Conservation (phyloP, 352 stramenopile species). For the Phytophthora pluvialis region DNA sequence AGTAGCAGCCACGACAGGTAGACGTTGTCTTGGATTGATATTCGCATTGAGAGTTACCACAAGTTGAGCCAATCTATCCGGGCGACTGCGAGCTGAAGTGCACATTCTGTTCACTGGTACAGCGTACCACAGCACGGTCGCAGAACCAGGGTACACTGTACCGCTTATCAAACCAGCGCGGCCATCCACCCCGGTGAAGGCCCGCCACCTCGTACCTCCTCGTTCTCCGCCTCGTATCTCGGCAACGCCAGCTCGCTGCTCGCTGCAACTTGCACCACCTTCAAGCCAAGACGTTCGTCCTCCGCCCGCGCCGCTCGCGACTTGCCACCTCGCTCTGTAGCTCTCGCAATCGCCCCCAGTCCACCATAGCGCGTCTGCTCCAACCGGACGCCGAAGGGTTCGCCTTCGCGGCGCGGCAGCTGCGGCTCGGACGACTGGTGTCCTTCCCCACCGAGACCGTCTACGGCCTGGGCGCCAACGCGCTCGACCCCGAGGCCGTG, state of each 20-base stretch:
- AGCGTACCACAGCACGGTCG: too few species aligned
- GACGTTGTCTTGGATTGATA: too few species aligned
- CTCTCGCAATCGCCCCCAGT: conserved; percentile 6
- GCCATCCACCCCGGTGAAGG: too few species aligned
- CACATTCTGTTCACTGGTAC: too few species aligned
- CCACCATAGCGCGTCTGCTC: conserved; percentile 56
- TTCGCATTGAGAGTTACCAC: too few species aligned
- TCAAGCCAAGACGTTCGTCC: conserved; percentile 21
- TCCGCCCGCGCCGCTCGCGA: conserved; percentile 16
- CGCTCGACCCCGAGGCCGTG: conserved; percentile 93
- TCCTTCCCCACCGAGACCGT: conserved; percentile 99
- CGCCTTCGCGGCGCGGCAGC: conserved; percentile 57
- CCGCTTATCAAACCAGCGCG: too few species aligned
- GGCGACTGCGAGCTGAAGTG: too few species aligned
- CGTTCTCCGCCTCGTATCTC: conserved; percentile 12
- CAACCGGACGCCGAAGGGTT: conserved; percentile 54
- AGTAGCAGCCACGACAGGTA: too few species aligned
- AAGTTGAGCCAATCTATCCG: too few species aligned
- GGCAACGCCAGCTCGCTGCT: background rate
- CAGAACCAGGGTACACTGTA: too few species aligned
- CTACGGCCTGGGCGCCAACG: conserved; percentile 98
- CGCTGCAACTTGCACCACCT: conserved; percentile 14
- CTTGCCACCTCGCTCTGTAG: conserved; percentile 19
- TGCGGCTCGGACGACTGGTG: conserved; percentile 84
- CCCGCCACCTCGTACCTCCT: background rate